These are phyloP conservation scores for Rhizophagus sp. DNA, from an alignment of 192 early-diverging fungal species.

Conservation along the genomic window DNA sequence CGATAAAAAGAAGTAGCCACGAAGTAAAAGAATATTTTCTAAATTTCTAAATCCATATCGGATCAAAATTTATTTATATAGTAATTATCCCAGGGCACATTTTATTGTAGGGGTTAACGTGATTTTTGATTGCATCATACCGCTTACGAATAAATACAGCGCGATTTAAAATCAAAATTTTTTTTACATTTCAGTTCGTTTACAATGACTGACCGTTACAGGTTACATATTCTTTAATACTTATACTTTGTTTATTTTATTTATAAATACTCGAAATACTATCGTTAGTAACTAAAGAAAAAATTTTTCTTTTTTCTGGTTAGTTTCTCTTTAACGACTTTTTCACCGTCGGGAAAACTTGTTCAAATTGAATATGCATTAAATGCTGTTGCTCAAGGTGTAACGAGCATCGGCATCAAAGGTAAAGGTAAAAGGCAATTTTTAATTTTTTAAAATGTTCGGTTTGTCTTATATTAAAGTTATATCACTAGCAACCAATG, in stretches of 20 bases:
- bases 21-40: too few species aligned
- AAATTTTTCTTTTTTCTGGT: not conserved
- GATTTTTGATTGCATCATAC: not conserved
- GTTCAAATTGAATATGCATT: conserved; percentile 99
- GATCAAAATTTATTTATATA: too few species aligned
- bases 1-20: not conserved
- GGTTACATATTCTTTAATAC: not conserved
- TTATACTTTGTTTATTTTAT: not conserved
- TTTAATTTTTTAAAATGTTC: not conserved
- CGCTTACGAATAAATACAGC: too few species aligned
- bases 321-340: conserved; percentile 98
- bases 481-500: conserved; percentile 78
- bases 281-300: not conserved
- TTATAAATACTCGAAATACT: not conserved
- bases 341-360: conserved; percentile 98
- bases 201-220: conserved; percentile 24
- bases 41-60: too few species aligned
- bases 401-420: conserved; percentile 95
- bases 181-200: not conserved
- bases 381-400: conserved; percentile 85
- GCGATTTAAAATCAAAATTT: not conserved
- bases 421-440: conserved; percentile 74
- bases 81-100: too few species aligned
- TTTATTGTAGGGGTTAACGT: not conserved
- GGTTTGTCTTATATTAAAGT: not conserved